Base-by-base conservation (phyloP, 1,284 basidiomycete species). In the Apiotrichum sp. region DNA sequence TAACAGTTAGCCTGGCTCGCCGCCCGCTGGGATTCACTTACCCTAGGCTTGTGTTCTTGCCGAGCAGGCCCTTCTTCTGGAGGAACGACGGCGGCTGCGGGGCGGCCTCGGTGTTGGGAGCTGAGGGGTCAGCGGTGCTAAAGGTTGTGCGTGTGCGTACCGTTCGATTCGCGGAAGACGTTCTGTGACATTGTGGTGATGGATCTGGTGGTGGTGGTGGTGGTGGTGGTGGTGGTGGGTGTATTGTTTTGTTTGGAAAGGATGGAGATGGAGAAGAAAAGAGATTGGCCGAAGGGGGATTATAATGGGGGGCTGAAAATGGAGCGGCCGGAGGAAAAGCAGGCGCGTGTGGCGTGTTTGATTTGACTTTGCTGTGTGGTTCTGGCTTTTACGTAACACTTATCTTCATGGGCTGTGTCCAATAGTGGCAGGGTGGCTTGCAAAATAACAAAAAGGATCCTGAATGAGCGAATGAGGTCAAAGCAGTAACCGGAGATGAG, bases 41-140 rank as follows among this genome's bases (percentile, higher is more conserved):
- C 67, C 61, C 66, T 46, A 62, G 47, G 10, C 16, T 52, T 43
- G 32, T 40, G 32, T 42, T 41, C 46, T 49, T 52, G 34, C 69
- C 71, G 13, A 75, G 60, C 6, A 75, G 61, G 45, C 73, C 73
- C 65, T 75, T 75, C 64, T 73, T 73, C 59, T 70, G 67, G 13
- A 73, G 56, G 68, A 69, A 70, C n/a, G 62, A 60, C 6, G 70
- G 70, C n/a, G 61, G 58, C 29, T 56, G 46, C 36, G 36, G 47
- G 35, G 52, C 31, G 33, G 47, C 41, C 14, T 35, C 9, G 36
- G 34, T 29, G 33, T 36, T 29, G 42, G 13, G 48, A 4, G 43
- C 32, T 41, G 33, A n/a, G 6, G 10, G 13, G 49, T 43, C n/a
- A 43, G 40, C 29, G 29, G 29, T 29, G 29, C 29, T 29, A 3